These are phyloP conservation scores for Curvularia lunata DNA, from an alignment of 2,329 filamentous ascomycete species.

Conservation along the genomic window DNA sequence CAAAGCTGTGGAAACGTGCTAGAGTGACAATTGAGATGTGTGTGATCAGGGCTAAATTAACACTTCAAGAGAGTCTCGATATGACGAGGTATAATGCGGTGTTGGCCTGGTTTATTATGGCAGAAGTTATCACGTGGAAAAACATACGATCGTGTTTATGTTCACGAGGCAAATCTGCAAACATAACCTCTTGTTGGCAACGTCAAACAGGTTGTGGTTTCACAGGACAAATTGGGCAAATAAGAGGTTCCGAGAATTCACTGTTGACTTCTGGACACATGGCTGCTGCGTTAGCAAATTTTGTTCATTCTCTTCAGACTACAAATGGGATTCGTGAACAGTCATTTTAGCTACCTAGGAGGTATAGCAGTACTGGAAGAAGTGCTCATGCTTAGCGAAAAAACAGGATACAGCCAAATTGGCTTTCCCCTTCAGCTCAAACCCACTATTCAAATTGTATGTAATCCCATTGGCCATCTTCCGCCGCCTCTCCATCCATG, in stretches of 20 bases:
- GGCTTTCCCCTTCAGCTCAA: not conserved
- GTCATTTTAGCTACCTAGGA: not conserved
- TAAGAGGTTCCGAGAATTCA: too few relatives aligned
- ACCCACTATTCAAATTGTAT: not conserved
- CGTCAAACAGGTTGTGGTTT: too few relatives aligned
- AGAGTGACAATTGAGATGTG: not conserved
- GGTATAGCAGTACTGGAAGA: not conserved
- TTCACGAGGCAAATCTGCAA: not conserved
- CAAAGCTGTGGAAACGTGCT: not conserved
- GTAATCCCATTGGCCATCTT: not conserved
- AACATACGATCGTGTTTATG: not conserved
- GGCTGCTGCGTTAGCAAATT: too few relatives aligned
- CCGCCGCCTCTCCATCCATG: slow-evolving; percentile 26
- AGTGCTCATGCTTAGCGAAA: not conserved
- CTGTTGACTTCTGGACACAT: too few relatives aligned
- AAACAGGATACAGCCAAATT: not conserved
- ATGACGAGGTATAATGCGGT: too few relatives aligned
- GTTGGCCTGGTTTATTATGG: not conserved
- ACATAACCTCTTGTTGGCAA: not conserved
- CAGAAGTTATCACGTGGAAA: not conserved
- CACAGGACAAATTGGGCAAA: too few relatives aligned
- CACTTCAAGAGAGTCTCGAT: not conserved
- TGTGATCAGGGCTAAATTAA: not conserved
- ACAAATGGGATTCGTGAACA: too few relatives aligned
- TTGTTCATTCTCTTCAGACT: too few relatives aligned